A percentile compares a stretch with the other conserved stretches of the same genome.
phyloP scores from a whole-genome alignment of 2,329 filamentous ascomycete genomes.

The Zasmidium angulare region DNA sequence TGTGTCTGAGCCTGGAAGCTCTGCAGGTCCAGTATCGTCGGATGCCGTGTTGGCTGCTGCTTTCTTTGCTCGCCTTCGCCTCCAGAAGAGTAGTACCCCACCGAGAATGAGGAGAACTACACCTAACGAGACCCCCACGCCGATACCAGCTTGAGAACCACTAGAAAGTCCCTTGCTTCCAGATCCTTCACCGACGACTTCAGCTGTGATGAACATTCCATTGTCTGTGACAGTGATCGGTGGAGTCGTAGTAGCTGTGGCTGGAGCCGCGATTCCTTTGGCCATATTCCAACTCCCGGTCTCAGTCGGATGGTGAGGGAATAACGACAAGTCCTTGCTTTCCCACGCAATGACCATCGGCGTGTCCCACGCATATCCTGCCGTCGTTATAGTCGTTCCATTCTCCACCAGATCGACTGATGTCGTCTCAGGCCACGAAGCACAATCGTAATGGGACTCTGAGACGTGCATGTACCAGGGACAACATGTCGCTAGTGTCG shows the following conservation, averaged over 20 bases:
- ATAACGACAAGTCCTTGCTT: conserved; percentile 7
- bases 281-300: conserved; percentile 1
- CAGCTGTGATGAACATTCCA: background rate
- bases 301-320: conserved; percentile 7
- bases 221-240: background rate
- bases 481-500: conserved; percentile 12
- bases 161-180: background rate
- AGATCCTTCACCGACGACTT: background rate
- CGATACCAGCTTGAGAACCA: background rate
- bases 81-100: background rate
- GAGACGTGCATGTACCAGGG: conserved; percentile 18
- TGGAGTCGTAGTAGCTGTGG: background rate
- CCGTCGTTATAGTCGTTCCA: background rate
- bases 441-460: conserved; percentile 13
- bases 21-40: background rate
- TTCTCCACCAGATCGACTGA: conserved; percentile 6
- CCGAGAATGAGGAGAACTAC: background rate
- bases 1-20: background rate
- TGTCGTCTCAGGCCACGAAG: conserved; percentile 10
- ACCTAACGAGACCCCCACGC: background rate
- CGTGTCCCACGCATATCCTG: conserved; percentile 13
- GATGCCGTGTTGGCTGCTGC: background rate
- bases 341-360: conserved; percentile 13
- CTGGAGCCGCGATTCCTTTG: background rate
- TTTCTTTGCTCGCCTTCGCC: background rate